Evolutionary conservation across 2,329 filamentous ascomycete genomes (phyloP).

Genomic region (Apiospora hydei): DNA sequence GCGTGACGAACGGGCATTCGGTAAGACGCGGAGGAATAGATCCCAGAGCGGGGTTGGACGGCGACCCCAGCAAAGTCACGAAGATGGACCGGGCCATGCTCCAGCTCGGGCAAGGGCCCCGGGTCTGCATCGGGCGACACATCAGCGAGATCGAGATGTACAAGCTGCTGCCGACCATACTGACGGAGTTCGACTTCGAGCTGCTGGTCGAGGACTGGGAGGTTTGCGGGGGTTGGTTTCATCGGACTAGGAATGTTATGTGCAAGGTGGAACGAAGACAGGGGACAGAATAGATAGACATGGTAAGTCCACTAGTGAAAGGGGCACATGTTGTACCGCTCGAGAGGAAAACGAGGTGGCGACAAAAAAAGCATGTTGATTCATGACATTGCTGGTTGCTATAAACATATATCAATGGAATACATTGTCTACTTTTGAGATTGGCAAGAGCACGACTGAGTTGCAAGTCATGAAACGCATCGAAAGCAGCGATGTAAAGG

Average conservation of each 20-base stretch:
- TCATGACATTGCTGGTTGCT: no score
- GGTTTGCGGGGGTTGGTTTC: conserved; percentile 11
- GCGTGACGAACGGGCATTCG: no score
- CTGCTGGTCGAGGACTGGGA: conserved; percentile 15
- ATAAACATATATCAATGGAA: no score
- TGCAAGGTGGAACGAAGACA: neutral
- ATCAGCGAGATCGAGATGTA: conserved; percentile 21
- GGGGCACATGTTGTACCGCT: neutral
- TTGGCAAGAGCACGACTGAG: no score
- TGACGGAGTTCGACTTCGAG: neutral
- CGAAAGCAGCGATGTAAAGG: no score
- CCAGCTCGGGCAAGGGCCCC: neutral
- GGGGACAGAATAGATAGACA: no score
- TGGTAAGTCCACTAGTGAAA: neutral
- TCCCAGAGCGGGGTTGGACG: no score
- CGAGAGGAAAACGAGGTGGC: no score
- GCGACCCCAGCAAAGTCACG: neutral
- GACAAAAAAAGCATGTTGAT: no score
- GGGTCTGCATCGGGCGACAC: conserved; percentile 11
- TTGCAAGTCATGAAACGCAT: no score
- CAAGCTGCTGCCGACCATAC: conserved; percentile 4
- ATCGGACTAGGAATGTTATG: neutral
- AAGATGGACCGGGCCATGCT: conserved; percentile 12
- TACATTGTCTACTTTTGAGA: no score
- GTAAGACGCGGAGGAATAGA: no score